Conservation (phyloP, 208 protist genomes). For the Acanthamoeba lenticulata region DNA sequence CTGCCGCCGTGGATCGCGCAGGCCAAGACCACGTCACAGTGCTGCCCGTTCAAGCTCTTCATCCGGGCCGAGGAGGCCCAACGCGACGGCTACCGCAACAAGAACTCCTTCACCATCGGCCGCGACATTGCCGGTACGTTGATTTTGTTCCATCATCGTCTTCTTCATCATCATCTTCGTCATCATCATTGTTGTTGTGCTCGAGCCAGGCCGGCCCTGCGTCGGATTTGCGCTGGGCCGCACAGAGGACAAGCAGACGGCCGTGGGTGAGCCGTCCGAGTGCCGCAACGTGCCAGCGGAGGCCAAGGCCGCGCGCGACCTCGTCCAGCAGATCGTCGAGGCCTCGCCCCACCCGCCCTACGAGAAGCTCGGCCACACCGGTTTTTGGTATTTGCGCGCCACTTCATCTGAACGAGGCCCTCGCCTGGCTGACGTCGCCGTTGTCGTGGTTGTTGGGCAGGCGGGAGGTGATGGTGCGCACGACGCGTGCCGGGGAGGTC, state of each 20-base stretch:
- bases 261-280: constrained; percentile 34
- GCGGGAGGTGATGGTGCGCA: not conserved
- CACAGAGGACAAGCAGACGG: constrained; percentile 7
- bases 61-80: not conserved
- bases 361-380: constrained; percentile 26
- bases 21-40: constrained; percentile 13
- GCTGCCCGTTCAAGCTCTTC: constrained; percentile 4
- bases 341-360: not conserved
- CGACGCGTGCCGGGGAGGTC: not conserved
- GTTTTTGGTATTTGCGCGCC: constrained; percentile 40
- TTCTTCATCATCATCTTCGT: not conserved
- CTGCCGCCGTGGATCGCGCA: constrained; percentile 2
- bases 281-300: constrained; percentile 1
- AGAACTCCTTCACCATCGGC: constrained; percentile 59
- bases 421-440: not conserved
- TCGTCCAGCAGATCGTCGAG: constrained; percentile 22
- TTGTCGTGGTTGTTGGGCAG: not conserved
- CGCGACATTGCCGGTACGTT: not conserved
- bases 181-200: not conserved
- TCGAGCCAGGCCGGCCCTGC: not conserved
- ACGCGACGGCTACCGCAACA: constrained; percentile 61
- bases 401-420: not conserved
- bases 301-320: constrained; percentile 43
- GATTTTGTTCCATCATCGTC: not conserved
- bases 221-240: constrained; percentile 30